These are phyloP conservation scores for Candida sanyaensis DNA, from an alignment of 1,139 yeast genomes.

Conservation along the genomic window DNA sequence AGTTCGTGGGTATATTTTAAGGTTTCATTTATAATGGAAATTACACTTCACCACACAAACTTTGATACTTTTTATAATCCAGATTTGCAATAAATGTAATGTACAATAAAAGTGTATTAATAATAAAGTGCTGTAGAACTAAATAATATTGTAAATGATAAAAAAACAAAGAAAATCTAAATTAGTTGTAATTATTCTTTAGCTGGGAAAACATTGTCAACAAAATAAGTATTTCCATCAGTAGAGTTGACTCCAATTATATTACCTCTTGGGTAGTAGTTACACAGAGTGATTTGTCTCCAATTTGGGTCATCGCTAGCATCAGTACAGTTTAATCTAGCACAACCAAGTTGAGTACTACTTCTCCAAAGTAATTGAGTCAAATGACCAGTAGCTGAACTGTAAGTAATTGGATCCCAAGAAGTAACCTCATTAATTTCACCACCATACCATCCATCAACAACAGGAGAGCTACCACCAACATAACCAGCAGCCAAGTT, in stretches of 20 bases:
- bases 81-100: too few species aligned
- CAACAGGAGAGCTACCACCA: constrained; percentile 48
- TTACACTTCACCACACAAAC: too few species aligned
- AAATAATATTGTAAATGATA: neutral
- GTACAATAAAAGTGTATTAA: neutral
- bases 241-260: constrained; percentile 36
- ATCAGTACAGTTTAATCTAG: constrained; percentile 51
- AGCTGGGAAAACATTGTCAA: constrained; percentile 51
- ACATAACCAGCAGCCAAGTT: constrained; percentile 79
- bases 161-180: neutral
- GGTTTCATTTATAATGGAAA: too few species aligned
- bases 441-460: constrained; percentile 72
- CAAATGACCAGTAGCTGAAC: constrained; percentile 63
- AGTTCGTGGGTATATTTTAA: too few species aligned
- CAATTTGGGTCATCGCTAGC: constrained; percentile 21
- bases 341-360: constrained; percentile 74
- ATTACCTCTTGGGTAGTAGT: constrained; percentile 65
- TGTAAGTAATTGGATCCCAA: constrained; percentile 10
- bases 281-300: constrained; percentile 68
- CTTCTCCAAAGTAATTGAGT: constrained; percentile 85
- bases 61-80: too few species aligned
- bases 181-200: constrained; percentile 7
- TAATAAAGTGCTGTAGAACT: neutral
- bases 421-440: neutral
- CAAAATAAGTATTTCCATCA: constrained; percentile 45